These are phyloP conservation scores for Noccaea bulbosa DNA, from an alignment of 345 rosid species.

Conservation along the genomic window DNA sequence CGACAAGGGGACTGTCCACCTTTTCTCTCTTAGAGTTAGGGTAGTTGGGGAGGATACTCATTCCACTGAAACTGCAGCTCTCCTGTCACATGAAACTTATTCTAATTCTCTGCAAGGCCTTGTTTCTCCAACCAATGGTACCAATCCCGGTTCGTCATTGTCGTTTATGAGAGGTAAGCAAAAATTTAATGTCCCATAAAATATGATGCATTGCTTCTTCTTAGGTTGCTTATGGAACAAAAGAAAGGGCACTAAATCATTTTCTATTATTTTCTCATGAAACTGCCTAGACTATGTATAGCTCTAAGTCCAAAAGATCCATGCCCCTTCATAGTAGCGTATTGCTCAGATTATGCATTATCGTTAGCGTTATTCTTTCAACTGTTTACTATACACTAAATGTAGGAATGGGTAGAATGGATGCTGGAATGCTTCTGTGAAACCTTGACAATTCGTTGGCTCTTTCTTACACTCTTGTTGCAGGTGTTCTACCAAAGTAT, in stretches of 20 bases:
- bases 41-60: conserved; percentile 70
- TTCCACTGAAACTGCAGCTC: conserved; percentile 47
- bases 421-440: not conserved
- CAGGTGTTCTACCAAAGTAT: conserved; percentile 89
- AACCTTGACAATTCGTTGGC: conserved; percentile 9
- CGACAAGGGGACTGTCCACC: conserved; percentile 84
- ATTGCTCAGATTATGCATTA: not conserved
- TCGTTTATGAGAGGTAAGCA: conserved; percentile 83
- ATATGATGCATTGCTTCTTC: conserved; percentile 5
- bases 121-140: conserved; percentile 62
- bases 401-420: conserved; percentile 4
- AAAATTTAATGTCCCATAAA: conserved; percentile 4
- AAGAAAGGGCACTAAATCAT: not conserved
- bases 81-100: conserved; percentile 46
- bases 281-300: not conserved
- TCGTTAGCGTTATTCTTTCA: not conserved
- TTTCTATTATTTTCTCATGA: not conserved
- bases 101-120: conserved; percentile 66
- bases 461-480: conserved; percentile 24
- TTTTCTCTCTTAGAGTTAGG: conserved; percentile 84
- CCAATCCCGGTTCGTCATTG: conserved; percentile 79
- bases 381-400: not conserved
- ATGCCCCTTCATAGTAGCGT: not conserved
- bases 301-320: conserved; percentile 4
- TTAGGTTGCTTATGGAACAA: conserved; percentile 2